Evolutionary conservation across 441 rosid genomes (phyloP).

Genomic region (Gossypium trilobum): DNA sequence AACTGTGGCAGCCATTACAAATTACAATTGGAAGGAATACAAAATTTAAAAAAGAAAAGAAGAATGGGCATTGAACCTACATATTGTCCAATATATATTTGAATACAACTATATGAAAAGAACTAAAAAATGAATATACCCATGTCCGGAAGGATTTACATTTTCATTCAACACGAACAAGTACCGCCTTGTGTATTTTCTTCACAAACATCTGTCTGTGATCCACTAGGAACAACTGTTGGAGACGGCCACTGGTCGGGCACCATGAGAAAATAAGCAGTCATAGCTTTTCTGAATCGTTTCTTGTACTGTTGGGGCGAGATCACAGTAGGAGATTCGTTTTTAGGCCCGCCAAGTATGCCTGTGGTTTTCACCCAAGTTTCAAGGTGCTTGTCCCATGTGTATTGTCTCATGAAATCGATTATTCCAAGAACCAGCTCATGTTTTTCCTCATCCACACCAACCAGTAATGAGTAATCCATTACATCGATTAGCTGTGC

Average conservation of each 20-base stretch:
- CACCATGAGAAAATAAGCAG: conserved; percentile 61
- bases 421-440: conserved; percentile 65
- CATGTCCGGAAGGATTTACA: not conserved
- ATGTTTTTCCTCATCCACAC: conserved; percentile 57
- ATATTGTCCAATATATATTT: not conserved
- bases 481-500: conserved; percentile 54
- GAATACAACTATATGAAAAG: not conserved
- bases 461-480: conserved; percentile 74
- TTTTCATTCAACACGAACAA: conserved; percentile 16
- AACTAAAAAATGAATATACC: not conserved
- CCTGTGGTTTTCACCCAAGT: conserved; percentile 69
- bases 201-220: conserved; percentile 39
- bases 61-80: conserved; percentile 9
- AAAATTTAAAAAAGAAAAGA: not conserved
- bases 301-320: conserved; percentile 70
- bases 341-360: conserved; percentile 55
- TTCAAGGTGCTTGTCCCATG: conserved; percentile 79
- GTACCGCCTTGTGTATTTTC: conserved; percentile 24
- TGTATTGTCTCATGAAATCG: conserved; percentile 71
- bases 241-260: conserved; percentile 76
- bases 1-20: not conserved
- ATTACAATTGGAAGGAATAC: not conserved
- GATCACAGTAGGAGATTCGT: conserved; percentile 55
- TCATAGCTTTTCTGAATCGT: conserved; percentile 72
- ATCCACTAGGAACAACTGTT: conserved; percentile 29